Evolutionary conservation across 2,329 filamentous ascomycete genomes (phyloP).

Genomic region (Neoascochyta sp.): DNA sequence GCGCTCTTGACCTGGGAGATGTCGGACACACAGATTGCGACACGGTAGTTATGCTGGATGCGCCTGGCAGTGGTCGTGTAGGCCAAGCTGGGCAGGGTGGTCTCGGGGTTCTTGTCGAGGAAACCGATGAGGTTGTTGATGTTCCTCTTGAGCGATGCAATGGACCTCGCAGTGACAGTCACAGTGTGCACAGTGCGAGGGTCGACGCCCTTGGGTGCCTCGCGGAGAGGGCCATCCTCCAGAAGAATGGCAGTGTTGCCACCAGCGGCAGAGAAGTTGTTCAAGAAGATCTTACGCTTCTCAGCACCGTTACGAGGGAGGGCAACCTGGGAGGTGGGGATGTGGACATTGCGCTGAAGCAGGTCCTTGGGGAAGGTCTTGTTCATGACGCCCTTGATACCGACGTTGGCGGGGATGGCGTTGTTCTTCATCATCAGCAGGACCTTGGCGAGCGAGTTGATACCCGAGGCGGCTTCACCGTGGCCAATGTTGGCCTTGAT

Average conservation of each 20-base stretch:
- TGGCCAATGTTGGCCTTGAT: constrained; percentile 56
- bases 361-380: constrained; percentile 54
- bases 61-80: constrained; percentile 53
- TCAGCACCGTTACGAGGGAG: constrained; percentile 48
- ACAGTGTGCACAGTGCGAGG: constrained; percentile 47
- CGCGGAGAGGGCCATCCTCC: constrained; percentile 48
- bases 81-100: constrained; percentile 48
- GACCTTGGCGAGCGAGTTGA: constrained; percentile 53
- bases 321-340: constrained; percentile 45
- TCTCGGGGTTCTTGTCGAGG: constrained; percentile 44
- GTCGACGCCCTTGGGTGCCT: constrained; percentile 42
- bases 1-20: constrained; percentile 47
- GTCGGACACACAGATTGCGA: constrained; percentile 47
- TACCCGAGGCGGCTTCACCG: constrained; percentile 53
- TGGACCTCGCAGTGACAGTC: constrained; percentile 51
- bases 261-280: constrained; percentile 54
- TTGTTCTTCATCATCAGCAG: constrained; percentile 54
- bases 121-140: constrained; percentile 47
- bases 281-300: constrained; percentile 50
- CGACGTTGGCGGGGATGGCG: constrained; percentile 53
- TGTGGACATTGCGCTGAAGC: constrained; percentile 51
- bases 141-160: constrained; percentile 51
- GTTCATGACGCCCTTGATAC: constrained; percentile 55
- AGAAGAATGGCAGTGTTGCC: constrained; percentile 53
- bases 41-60: constrained; percentile 53